Conservation (phyloP, 1,284 basidiomycete species). For the Marasmius sp. region DNA sequence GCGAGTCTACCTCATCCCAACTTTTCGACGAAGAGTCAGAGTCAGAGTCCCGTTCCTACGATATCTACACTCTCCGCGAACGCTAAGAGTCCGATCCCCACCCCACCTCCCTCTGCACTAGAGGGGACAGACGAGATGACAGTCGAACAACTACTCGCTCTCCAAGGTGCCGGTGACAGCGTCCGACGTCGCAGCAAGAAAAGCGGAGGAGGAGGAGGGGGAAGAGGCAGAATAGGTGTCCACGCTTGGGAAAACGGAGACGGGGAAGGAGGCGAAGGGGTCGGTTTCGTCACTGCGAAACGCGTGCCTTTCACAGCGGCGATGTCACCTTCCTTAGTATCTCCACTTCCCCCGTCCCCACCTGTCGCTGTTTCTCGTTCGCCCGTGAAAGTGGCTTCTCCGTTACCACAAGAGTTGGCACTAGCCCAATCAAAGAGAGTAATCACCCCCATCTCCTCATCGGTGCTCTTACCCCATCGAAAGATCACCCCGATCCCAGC, state of each 20-base stretch:
- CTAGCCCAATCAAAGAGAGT: not conserved
- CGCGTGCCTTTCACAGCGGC: conserved; percentile 12
- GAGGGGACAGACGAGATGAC: conserved; percentile 39
- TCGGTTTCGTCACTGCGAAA: conserved; percentile 33
- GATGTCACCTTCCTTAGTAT: not conserved
- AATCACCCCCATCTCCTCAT: not conserved
- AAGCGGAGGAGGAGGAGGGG: conserved; percentile 2
- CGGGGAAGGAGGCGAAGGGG: conserved; percentile 15
- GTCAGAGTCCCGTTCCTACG: not conserved
- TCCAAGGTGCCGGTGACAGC: conserved; percentile 18
- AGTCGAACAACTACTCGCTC: conserved; percentile 47
- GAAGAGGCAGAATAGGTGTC: conserved; percentile 23
- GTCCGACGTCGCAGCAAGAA: conserved; percentile 10
- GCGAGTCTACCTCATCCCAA: not conserved
- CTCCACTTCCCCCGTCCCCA: not conserved
- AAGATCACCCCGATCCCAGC: not conserved
- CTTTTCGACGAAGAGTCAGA: not conserved
- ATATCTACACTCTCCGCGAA: not conserved
- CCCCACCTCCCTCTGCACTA: not conserved
- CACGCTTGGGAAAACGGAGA: conserved; percentile 42
- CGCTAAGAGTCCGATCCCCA: not conserved
- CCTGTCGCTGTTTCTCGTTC: not conserved
- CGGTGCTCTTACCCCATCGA: not conserved
- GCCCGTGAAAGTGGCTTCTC: not conserved
- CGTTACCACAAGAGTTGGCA: not conserved